phyloP scores from a whole-genome alignment of 1,139 yeast species.

The Yamadazyma dendronema region DNA sequence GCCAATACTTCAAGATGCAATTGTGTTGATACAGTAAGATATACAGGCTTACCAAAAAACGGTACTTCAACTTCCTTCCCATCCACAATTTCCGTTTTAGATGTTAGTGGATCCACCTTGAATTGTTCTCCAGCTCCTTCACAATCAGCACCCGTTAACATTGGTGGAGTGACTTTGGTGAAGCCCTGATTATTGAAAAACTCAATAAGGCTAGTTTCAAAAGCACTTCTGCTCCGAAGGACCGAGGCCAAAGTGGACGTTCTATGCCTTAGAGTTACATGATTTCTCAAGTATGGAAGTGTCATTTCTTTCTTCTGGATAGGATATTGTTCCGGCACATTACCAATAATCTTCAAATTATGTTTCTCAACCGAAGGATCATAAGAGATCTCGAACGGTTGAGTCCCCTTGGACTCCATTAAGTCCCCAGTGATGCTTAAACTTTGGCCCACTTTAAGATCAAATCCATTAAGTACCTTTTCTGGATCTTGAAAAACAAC shows the following conservation, averaged over 20 bases:
- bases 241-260: conserved; percentile 64
- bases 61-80: conserved; percentile 20
- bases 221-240: conserved; percentile 66
- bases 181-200: conserved; percentile 58
- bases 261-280: conserved; percentile 79
- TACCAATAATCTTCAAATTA: conserved; percentile 40
- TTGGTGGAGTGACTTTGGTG: conserved; percentile 78
- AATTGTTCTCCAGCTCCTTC: conserved; percentile 98
- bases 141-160: conserved; percentile 86
- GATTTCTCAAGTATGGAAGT: conserved; percentile 59
- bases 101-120: conserved; percentile 37
- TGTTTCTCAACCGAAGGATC: conserved; percentile 24
- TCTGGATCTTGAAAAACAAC: conserved; percentile 48
- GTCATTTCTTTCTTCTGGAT: conserved; percentile 78
- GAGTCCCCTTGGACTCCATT: conserved; percentile 33
- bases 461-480: conserved; percentile 30
- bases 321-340: conserved; percentile 66
- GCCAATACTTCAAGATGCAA: conserved; percentile 83
- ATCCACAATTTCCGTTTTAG: conserved; percentile 12
- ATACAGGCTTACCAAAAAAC: conserved; percentile 70
- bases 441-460: conserved; percentile 44
- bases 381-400: conserved; percentile 31
- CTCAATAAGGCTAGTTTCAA: conserved; percentile 52
- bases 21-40: conserved; percentile 87
- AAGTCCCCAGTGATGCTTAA: conserved; percentile 33